A percentile compares a stretch with the other conserved stretches of the same genome.
phyloP scores from a whole-genome alignment of 2,329 filamentous ascomycete genomes.

The Venturia effusa region DNA sequence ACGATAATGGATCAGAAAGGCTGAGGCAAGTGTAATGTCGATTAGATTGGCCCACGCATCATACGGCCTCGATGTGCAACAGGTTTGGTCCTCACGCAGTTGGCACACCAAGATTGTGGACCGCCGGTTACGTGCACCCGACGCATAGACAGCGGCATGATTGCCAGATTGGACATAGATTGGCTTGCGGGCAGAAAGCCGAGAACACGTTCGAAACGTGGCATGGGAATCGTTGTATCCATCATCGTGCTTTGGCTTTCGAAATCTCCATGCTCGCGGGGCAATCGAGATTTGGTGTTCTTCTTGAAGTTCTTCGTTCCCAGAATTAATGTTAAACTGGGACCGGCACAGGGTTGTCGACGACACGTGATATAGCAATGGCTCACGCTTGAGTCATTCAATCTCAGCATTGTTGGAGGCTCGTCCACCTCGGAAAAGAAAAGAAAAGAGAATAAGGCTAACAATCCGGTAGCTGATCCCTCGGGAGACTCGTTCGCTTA shows the following conservation, averaged over 20 bases:
- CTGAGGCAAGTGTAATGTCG: neutral
- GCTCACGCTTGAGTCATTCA: conserved; percentile 11
- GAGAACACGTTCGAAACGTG: neutral
- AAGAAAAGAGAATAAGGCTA: neutral
- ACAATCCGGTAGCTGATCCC: neutral
- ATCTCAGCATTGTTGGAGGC: conserved; percentile 12
- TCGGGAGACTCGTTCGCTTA: conserved; percentile 1
- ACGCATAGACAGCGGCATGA: neutral
- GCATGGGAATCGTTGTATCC: neutral
- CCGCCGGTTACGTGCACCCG: neutral
- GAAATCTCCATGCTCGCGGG: neutral
- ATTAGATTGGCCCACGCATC: neutral
- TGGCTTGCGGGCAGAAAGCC: neutral
- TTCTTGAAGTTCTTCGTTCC: neutral
- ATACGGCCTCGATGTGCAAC: neutral
- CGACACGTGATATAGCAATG: conserved; percentile 14
- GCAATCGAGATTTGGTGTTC: neutral
- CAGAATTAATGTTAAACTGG: neutral
- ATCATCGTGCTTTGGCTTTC: neutral
- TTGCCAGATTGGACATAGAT: neutral
- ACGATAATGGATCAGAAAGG: neutral
- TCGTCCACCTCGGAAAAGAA: neutral
- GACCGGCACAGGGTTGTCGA: neutral
- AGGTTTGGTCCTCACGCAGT: neutral
- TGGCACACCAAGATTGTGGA: neutral